phyloP scores from a whole-genome alignment of 768 basidiomycete genomes.

The Trametes coccinea region DNA sequence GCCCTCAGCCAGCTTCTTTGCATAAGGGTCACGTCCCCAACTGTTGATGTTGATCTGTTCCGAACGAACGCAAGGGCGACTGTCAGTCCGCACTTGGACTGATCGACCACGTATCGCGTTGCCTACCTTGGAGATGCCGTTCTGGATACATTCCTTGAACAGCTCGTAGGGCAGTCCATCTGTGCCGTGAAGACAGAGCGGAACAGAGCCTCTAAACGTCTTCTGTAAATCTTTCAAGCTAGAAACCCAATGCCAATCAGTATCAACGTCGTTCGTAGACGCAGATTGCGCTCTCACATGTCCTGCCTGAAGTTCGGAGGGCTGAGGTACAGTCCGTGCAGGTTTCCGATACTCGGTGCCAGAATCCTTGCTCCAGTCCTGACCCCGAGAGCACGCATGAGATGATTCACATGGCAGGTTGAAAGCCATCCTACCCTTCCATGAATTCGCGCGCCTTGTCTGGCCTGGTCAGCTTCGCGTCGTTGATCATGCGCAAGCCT shows the following conservation, averaged over 20 bases:
- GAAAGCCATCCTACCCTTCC: constrained; percentile 31
- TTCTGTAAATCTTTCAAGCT: constrained; percentile 41
- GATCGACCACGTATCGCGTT: too few species aligned
- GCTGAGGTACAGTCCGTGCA: constrained; percentile 47
- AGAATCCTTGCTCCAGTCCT: constrained; percentile 48
- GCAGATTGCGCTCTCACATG: constrained; percentile 34
- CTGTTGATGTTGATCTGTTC: constrained; percentile 45
- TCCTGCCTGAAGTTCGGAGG: constrained; percentile 48
- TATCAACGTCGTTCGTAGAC: too few species aligned
- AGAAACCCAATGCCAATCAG: background rate
- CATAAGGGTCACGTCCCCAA: constrained; percentile 48
- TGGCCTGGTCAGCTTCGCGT: constrained; percentile 48
- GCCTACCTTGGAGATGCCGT: constrained; percentile 43
- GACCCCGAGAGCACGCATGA: too few species aligned
- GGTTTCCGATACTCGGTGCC: constrained; percentile 50
- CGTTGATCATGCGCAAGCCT: constrained; percentile 47
- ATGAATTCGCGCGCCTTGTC: constrained; percentile 46
- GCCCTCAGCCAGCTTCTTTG: constrained; percentile 35
- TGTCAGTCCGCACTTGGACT: background rate
- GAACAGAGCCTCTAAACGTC: constrained; percentile 38
- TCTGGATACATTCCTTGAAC: constrained; percentile 46
- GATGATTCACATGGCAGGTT: background rate
- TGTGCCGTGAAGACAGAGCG: constrained; percentile 48
- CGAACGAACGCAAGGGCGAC: too few species aligned
- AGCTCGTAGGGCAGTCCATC: constrained; percentile 46